phyloP scores from a whole-genome alignment of 768 basidiomycete genomes.

The Lentinula sp. region DNA sequence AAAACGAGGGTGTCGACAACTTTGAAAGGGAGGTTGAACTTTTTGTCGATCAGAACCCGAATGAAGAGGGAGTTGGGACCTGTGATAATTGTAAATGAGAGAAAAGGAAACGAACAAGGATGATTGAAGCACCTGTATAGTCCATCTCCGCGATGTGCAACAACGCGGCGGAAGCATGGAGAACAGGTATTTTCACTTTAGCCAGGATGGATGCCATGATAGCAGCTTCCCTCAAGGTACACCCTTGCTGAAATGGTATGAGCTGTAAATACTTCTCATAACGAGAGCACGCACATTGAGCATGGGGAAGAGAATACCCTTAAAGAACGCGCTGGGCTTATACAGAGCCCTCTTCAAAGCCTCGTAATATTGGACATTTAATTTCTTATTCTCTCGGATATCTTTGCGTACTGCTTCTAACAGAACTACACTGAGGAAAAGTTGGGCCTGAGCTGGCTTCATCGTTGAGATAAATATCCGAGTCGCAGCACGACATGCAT shows the following conservation, averaged over 20 bases:
- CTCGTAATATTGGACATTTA: constrained; percentile 92
- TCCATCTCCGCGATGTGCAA: constrained; percentile 95
- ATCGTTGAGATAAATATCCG: constrained; percentile 94
- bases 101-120: neutral
- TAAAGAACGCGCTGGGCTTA: constrained; percentile 98
- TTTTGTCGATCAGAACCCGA: constrained; percentile 96
- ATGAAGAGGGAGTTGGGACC: constrained; percentile 97
- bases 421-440: constrained; percentile 88
- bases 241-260: constrained; percentile 44
- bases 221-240: constrained; percentile 89
- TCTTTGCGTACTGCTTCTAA: constrained; percentile 87
- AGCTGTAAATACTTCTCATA: neutral
- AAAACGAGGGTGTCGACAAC: constrained; percentile 96
- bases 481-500: constrained; percentile 91
- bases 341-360: constrained; percentile 86
- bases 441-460: constrained; percentile 90
- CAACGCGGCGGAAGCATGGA: constrained; percentile 94
- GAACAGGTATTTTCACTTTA: constrained; percentile 86
- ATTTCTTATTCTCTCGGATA: constrained; percentile 78
- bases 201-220: constrained; percentile 89
- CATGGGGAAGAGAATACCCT: constrained; percentile 94
- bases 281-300: constrained; percentile 60
- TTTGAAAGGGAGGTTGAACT: constrained; percentile 96
- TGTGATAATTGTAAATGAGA: constrained; percentile 15
- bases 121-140: constrained; percentile 63